Base-by-base conservation (phyloP, 345 rosid species). In the Rubroshorea leprosula region DNA sequence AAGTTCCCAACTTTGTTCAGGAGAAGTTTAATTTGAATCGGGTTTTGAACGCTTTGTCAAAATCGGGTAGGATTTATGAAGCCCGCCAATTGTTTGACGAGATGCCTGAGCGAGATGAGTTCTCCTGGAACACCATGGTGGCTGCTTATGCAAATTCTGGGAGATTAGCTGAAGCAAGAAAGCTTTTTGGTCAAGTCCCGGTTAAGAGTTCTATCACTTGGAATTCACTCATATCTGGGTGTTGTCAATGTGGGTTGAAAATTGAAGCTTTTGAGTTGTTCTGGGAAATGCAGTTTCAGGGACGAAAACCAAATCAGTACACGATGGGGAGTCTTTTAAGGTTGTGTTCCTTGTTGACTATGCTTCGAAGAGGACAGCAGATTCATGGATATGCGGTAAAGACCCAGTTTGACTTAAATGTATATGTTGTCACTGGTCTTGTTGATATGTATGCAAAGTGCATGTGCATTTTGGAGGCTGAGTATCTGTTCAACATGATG, bases 61-160 rank as follows among this genome's bases (percentile, higher is more conserved):
- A 75, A 65, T 63, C 70, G 6, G 86, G 96, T 58, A 76, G 76
- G 18, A 52, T 78, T 21, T 68, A 82, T 41, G 96, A 82, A 11
- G 96, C 94, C 5, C 87, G 85, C 68, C 70, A 75, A 16, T 1
- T 86, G 87, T 89, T 84, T 76, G 90, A 86, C 44, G 66, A 74
- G 81, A 83, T 86, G 83, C 70, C 71, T 8, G 77, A 80, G 0
- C 79, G 74, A 59, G 95, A 89, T 41, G 83, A 83, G 51, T 86
- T 78, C 68, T 51, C 96, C 0, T 89, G 97, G 97, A 93, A 93
- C 73, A 86, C 89, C 1, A 82, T 93, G 83, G 68, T 86, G 45
- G 75, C 82, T 54, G 96, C 83, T 50, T 93, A 85, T 72, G 81
- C 91, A 21, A 61, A 31, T 49, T 81, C 83, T 5, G 90, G 99